Percentiles rank a stretch among this genome's conserved stretches.
These are phyloP conservation scores for Tephrocybe rancida DNA, from an alignment of 768 basidiomycete species.

Conservation along the genomic window DNA sequence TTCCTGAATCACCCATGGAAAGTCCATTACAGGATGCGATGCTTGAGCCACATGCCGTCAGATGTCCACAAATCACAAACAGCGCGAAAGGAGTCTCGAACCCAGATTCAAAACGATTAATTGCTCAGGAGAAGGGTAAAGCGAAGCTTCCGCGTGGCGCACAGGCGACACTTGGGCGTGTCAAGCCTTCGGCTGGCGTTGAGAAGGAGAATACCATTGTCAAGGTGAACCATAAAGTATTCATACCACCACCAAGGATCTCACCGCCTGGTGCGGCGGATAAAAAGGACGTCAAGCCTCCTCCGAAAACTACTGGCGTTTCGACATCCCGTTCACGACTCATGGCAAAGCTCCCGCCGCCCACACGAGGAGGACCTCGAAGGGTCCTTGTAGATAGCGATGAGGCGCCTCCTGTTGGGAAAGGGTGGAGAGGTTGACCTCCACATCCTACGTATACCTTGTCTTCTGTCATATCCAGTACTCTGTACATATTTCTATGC, in stretches of 20 bases:
- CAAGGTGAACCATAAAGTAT: conserved; percentile 1
- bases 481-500: background rate
- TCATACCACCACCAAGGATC: conserved; percentile 18
- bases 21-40: conserved; percentile 59
- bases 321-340: conserved; percentile 23
- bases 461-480: background rate
- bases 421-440: conserved; percentile 49
- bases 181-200: conserved; percentile 17
- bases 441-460: background rate
- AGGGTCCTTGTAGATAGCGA: conserved; percentile 69
- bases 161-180: conserved; percentile 34
- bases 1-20: conserved; percentile 44
- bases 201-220: conserved; percentile 31
- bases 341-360: conserved; percentile 33
- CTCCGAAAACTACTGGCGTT: conserved; percentile 18
- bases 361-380: conserved; percentile 52
- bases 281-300: conserved; percentile 21
- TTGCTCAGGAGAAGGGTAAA: conserved; percentile 44
- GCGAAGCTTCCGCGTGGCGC: conserved; percentile 32
- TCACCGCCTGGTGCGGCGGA: conserved; percentile 20
- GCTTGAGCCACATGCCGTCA: conserved; percentile 32
- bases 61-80: conserved; percentile 8
- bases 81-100: conserved; percentile 28
- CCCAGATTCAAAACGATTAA: conserved; percentile 31
- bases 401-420: conserved; percentile 55